Conservation (phyloP, 2,329 filamentous ascomycete genomes). For the Pseudogymnoascus sp. region DNA sequence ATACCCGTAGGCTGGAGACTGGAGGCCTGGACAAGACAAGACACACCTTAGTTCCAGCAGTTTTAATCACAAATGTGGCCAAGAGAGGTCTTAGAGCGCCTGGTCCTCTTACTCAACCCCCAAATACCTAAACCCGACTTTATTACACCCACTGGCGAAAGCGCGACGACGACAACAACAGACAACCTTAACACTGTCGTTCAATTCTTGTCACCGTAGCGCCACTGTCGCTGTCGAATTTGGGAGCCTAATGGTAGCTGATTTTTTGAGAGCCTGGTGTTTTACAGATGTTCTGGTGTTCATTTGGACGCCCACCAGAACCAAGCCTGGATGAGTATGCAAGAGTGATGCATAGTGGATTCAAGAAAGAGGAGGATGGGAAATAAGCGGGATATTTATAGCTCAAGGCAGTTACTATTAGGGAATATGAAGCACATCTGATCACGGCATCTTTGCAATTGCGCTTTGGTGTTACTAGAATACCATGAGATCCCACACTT, state of each 20-base stretch:
- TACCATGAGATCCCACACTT: neutral
- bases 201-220: neutral
- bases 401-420: neutral
- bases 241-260: neutral
- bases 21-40: no score
- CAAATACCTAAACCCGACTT: no score
- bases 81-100: no score
- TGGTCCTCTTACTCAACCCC: no score
- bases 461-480: constrained; percentile 1
- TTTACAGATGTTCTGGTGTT: neutral
- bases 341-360: neutral
- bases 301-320: neutral
- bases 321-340: neutral
- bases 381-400: neutral
- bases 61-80: no score
- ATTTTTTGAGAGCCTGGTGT: neutral
- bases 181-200: neutral
- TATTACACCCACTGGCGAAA: neutral
- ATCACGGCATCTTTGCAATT: neutral
- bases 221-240: neutral
- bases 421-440: neutral
- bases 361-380: neutral
- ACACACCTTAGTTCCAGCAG: no score
- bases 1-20: no score
- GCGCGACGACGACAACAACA: neutral